Percentiles rank a stretch among this genome's conserved stretches.
These are phyloP conservation scores for Candida sphagnicola DNA, from an alignment of 805 yeast genomes.

Conservation along the genomic window DNA sequence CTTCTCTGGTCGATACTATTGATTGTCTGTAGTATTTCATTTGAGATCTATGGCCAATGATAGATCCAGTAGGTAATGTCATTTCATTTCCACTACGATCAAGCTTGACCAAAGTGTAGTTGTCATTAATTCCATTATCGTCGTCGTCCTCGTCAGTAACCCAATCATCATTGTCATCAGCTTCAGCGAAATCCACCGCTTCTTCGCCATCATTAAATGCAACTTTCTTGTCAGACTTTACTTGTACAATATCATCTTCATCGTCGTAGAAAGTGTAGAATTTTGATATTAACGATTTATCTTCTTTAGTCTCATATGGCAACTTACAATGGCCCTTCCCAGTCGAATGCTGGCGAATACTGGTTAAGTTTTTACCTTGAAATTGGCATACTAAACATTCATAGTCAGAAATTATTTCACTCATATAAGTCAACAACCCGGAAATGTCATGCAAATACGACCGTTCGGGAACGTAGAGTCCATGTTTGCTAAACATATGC, in stretches of 20 bases:
- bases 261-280: conserved; percentile 34
- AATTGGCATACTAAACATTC: conserved; percentile 46
- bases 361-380: conserved; percentile 35
- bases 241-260: conserved; percentile 8
- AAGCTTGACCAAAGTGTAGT: conserved; percentile 33
- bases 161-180: conserved; percentile 5
- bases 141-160: conserved; percentile 13
- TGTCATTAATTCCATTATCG: conserved; percentile 17
- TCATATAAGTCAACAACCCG: conserved; percentile 36
- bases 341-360: conserved; percentile 40
- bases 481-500: conserved; percentile 44
- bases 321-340: conserved; percentile 43
- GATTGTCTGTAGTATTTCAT: conserved; percentile 70
- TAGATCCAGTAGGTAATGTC: conserved; percentile 71
- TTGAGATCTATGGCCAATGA: conserved; percentile 78
- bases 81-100: conserved; percentile 63
- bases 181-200: conserved; percentile 8
- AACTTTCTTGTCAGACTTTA: conserved; percentile 18
- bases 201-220: conserved; percentile 21
- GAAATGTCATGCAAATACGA: conserved; percentile 31
- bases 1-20: conserved; percentile 16
- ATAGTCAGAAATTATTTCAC: conserved; percentile 36
- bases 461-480: conserved; percentile 43
- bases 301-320: conserved; percentile 44
- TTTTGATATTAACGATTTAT: conserved; percentile 28